Evolutionary conservation across 2,329 filamentous ascomycete genomes (phyloP).

Genomic region (Pseudogymnoascus sp.): DNA sequence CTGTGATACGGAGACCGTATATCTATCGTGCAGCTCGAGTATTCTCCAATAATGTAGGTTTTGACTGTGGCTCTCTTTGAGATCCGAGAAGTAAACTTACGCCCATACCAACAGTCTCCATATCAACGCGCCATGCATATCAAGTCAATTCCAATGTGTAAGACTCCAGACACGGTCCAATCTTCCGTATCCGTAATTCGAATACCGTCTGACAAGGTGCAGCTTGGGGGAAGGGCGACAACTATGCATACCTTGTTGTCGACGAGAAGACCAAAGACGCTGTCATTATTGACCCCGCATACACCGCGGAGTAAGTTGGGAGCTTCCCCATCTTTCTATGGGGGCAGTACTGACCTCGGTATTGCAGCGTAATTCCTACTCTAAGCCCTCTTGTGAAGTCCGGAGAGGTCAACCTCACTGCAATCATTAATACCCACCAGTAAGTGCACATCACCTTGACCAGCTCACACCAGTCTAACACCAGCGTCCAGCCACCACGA

Average conservation of each 20-base stretch:
- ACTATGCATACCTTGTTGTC: constrained; percentile 78
- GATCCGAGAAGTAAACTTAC: neutral
- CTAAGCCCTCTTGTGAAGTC: constrained; percentile 66
- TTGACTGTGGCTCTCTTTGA: neutral
- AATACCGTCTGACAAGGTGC: constrained; percentile 13
- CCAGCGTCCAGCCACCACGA: constrained; percentile 67
- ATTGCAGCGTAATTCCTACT: constrained; percentile 48
- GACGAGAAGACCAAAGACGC: constrained; percentile 73
- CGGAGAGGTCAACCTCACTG: constrained; percentile 72
- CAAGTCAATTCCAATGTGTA: constrained; percentile 85
- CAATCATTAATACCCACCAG: constrained; percentile 97
- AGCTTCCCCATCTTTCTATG: neutral
- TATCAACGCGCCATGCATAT: constrained; percentile 61
- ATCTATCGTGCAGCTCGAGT: constrained; percentile 1
- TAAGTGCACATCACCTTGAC: constrained; percentile 41
- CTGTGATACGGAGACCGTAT: neutral
- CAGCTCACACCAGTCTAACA: constrained; percentile 9
- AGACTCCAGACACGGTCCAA: constrained; percentile 28
- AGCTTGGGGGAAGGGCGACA: constrained; percentile 74
- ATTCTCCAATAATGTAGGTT: neutral
- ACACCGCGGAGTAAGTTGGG: constrained; percentile 62
- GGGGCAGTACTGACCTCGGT: constrained; percentile 10
- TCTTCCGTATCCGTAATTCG: neutral
- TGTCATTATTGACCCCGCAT: constrained; percentile 72
- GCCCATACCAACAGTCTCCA: neutral